phyloP scores from a whole-genome alignment of 768 basidiomycete genomes.

The Steccherinum ochraceum region DNA sequence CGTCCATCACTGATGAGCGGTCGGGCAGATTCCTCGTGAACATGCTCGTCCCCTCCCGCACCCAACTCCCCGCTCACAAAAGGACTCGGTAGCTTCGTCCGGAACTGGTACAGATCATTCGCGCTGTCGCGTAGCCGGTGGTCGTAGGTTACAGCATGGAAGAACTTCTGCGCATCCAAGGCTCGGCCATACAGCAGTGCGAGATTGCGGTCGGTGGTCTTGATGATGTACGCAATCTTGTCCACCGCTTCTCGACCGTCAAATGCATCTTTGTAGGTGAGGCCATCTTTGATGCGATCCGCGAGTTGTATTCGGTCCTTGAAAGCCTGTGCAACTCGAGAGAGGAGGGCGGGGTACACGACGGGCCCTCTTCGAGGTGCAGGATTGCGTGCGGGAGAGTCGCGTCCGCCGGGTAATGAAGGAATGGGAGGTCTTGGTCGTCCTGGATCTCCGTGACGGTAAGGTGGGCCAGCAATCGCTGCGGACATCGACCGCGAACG shows the following conservation, averaged over 20 bases:
- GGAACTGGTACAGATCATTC: conserved; percentile 90
- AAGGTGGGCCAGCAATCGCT: conserved; percentile 34
- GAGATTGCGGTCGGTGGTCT: conserved; percentile 94
- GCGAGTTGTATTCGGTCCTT: conserved; percentile 68
- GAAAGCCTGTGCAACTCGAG: conserved; percentile 92
- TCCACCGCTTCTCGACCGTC: conserved; percentile 97
- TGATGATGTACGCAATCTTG: conserved; percentile 96
- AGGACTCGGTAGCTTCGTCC: conserved; percentile 73
- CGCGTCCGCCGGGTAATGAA: conserved; percentile 22
- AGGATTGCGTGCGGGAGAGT: conserved; percentile 25
- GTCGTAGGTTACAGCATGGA: conserved; percentile 99
- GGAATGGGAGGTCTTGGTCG: conserved; percentile 21
- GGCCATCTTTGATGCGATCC: conserved; percentile 88
- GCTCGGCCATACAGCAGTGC: conserved; percentile 93
- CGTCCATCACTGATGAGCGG: conserved; percentile 24
- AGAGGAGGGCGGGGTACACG: conserved; percentile 94
- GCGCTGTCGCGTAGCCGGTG: conserved; percentile 88
- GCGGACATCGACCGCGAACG: conserved; percentile 76
- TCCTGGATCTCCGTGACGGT: conserved; percentile 40
- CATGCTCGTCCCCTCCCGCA: conserved; percentile 27
- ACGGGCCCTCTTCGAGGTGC: conserved; percentile 52
- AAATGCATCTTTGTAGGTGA: conserved; percentile 94
- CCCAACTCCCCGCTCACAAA: conserved; percentile 74
- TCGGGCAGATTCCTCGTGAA: conserved; percentile 17
- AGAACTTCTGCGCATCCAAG: conserved; percentile 96